Evolutionary conservation across 2,329 filamentous ascomycete species (phyloP).

Genomic region (Lithohypha guttulata): DNA sequence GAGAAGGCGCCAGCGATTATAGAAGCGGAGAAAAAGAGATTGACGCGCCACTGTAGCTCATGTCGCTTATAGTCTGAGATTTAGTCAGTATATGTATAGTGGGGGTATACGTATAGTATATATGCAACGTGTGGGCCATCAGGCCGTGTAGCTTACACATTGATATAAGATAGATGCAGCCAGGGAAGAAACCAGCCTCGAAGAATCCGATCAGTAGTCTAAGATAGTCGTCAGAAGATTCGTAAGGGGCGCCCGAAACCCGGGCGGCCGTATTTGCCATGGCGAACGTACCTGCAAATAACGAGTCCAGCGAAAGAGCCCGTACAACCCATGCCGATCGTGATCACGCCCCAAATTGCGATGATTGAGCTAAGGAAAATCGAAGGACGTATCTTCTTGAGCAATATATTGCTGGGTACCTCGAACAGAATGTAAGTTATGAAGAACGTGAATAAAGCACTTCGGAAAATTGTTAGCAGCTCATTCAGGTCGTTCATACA

Average conservation of each 20-base stretch:
- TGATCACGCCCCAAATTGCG: conserved; percentile 27
- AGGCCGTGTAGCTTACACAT: conserved; percentile 13
- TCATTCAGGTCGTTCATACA: neutral
- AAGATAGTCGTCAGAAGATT: too few relatives aligned
- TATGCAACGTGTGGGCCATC: too few relatives aligned
- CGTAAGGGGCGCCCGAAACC: too few relatives aligned
- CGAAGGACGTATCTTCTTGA: conserved; percentile 26
- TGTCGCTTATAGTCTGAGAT: conserved; percentile 30
- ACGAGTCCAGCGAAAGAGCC: conserved; percentile 24
- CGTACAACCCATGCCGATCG: conserved; percentile 29
- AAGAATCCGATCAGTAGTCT: conserved; percentile 26
- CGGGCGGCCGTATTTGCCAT: too few relatives aligned
- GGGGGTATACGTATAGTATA: conserved; percentile 19
- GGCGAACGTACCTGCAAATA: too few relatives aligned
- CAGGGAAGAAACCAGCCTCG: conserved; percentile 31
- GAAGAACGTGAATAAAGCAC: conserved; percentile 21
- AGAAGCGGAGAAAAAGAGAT: conserved; percentile 27
- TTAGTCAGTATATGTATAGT: too few relatives aligned
- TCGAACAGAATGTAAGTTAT: conserved; percentile 23
- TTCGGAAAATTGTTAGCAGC: too few relatives aligned
- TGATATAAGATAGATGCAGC: conserved; percentile 21
- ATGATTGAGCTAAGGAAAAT: conserved; percentile 19
- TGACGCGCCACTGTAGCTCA: conserved; percentile 30
- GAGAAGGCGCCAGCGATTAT: conserved; percentile 33
- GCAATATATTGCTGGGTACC: conserved; percentile 38